Conservation (phyloP, 495 filamentous ascomycete genomes). For the Lepidopterella palustris region DNA sequence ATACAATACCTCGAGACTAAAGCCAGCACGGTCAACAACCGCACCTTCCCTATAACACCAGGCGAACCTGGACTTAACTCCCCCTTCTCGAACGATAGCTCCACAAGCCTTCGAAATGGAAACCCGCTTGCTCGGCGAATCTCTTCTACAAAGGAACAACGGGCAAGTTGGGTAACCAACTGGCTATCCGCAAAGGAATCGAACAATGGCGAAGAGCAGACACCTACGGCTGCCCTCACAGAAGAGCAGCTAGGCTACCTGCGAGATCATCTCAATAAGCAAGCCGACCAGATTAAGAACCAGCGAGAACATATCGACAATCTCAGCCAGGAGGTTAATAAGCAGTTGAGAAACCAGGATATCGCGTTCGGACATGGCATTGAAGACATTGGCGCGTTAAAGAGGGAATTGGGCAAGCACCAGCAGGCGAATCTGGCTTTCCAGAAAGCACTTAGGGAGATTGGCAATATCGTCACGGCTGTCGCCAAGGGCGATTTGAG, state of each 20-base stretch:
- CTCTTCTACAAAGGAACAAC: slow-evolving; percentile 27
- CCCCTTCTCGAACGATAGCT: slow-evolving; percentile 27
- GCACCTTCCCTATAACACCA: slow-evolving; percentile 38
- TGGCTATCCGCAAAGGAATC: slow-evolving; percentile 32
- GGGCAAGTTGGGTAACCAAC: slow-evolving; percentile 37
- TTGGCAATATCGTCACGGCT: slow-evolving; percentile 92
- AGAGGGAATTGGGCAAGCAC: slow-evolving; percentile 90
- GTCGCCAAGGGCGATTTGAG: slow-evolving; percentile 94
- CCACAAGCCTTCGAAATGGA: slow-evolving; percentile 9
- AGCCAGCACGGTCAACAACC: slow-evolving; percentile 37
- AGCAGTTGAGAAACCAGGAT: slow-evolving; percentile 51
- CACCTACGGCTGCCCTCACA: slow-evolving; percentile 32
- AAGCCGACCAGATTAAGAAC: slow-evolving; percentile 48
- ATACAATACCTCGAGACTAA: slow-evolving; percentile 43
- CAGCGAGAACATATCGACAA: slow-evolving; percentile 53
- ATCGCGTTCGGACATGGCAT: slow-evolving; percentile 39
- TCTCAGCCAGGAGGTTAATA: slow-evolving; percentile 36
- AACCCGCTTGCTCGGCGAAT: slow-evolving; percentile 20
- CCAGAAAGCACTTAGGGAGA: slow-evolving; percentile 93
- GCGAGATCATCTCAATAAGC: slow-evolving; percentile 45
- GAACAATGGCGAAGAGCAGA: slow-evolving; percentile 26
- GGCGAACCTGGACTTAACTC: slow-evolving; percentile 34
- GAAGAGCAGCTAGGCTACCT: slow-evolving; percentile 43
- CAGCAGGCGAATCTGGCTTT: slow-evolving; percentile 98
- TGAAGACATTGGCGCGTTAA: slow-evolving; percentile 62